Conservation (phyloP, 441 rosid genomes). For the Euphorbia schlechtendalii region DNA sequence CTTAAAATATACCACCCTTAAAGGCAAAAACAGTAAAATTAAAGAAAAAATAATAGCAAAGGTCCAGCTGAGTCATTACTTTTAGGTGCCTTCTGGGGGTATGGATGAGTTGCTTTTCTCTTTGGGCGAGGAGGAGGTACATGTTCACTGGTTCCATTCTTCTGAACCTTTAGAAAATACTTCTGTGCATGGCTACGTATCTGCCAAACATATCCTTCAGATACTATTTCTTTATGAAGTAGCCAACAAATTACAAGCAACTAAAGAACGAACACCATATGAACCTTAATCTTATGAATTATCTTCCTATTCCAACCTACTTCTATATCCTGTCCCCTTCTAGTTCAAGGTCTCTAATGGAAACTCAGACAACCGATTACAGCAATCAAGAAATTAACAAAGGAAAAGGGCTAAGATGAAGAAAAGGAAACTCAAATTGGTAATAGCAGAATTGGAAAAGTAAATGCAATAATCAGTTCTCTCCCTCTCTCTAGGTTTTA, state of each 20-base stretch:
- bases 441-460: no score
- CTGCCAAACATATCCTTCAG: constrained; percentile 38
- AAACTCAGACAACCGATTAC: no score
- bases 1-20: background rate
- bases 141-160: constrained; percentile 78
- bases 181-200: constrained; percentile 98
- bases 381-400: no score
- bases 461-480: no score
- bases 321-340: background rate
- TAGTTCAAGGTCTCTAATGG: background rate
- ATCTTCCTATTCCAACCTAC: background rate
- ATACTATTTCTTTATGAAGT: constrained; percentile 9
- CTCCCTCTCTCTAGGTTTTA: no score
- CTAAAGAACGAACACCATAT: background rate
- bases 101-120: constrained; percentile 91
- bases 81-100: constrained; percentile 87
- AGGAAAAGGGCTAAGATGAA: no score
- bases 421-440: no score
- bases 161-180: constrained; percentile 86
- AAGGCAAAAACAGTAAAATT: background rate
- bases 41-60: background rate
- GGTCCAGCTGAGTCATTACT: constrained; percentile 28
- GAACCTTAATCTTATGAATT: background rate
- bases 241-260: constrained; percentile 4
- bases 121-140: constrained; percentile 97